A percentile compares a stretch with the other conserved stretches of the same genome.
phyloP scores from a whole-genome alignment of 2,329 filamentous ascomycete species.

The Lomentospora prolificans region DNA sequence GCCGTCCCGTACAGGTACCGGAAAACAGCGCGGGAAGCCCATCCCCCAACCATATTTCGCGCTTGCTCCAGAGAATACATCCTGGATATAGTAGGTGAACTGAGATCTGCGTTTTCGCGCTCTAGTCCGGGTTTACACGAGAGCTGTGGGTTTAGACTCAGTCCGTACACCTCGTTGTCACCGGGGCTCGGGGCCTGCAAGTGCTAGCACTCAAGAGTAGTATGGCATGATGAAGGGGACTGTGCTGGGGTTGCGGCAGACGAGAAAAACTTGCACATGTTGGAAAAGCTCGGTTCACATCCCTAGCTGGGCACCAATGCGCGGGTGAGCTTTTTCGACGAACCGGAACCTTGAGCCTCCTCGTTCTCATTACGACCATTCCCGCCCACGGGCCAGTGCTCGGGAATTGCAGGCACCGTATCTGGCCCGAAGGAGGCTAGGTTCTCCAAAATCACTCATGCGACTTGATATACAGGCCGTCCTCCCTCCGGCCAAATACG shows the following conservation, averaged over 20 bases:
- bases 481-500: neutral
- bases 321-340: too few relatives aligned
- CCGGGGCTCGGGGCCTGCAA: neutral
- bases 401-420: neutral
- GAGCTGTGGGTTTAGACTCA: too few relatives aligned
- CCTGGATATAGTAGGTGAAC: too few relatives aligned
- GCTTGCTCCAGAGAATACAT: too few relatives aligned
- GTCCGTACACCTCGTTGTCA: too few relatives aligned
- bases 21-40: neutral
- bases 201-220: neutral
- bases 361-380: too few relatives aligned
- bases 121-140: too few relatives aligned
- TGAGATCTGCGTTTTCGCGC: too few relatives aligned
- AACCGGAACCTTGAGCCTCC: too few relatives aligned
- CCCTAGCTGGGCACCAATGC: constrained; percentile 1
- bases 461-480: neutral
- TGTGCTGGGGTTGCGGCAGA: too few relatives aligned
- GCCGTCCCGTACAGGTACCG: neutral
- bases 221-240: neutral
- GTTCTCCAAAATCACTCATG: neutral
- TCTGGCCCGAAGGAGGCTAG: neutral
- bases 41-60: neutral
- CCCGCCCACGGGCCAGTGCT: too few relatives aligned
- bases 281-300: neutral
- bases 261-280: constrained; percentile 1